phyloP scores from a whole-genome alignment of 768 basidiomycete genomes.

The Phanerochaete sordida region DNA sequence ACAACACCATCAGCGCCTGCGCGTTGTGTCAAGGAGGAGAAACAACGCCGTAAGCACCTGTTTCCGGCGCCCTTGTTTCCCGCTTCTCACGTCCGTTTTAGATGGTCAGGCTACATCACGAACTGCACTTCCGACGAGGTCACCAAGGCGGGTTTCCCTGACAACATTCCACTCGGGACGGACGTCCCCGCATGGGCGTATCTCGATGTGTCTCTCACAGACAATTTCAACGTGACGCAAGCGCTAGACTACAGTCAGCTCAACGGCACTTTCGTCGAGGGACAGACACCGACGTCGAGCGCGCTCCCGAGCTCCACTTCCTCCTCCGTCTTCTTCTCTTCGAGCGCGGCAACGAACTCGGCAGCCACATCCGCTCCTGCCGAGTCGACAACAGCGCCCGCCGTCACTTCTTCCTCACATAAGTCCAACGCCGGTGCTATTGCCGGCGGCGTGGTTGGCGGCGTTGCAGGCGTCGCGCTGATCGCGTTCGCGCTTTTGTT shows the following conservation, averaged over 20 bases:
- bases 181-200: conserved; percentile 63
- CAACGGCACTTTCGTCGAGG: neutral
- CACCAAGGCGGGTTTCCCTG: conserved; percentile 35
- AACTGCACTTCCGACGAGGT: conserved; percentile 40
- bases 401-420: neutral
- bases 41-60: conserved; percentile 29
- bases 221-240: conserved; percentile 2
- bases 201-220: conserved; percentile 43
- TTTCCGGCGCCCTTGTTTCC: neutral
- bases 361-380: neutral
- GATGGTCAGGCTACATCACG: conserved; percentile 46
- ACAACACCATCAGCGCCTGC: conserved; percentile 56
- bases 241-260: neutral
- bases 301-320: neutral
- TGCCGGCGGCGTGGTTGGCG: conserved; percentile 6
- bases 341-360: too few relatives aligned
- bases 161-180: conserved; percentile 43
- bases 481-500: neutral
- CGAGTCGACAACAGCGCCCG: neutral
- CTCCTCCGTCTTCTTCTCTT: neutral
- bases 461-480: neutral
- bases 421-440: conserved; percentile 4
- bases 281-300: neutral
- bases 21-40: conserved; percentile 48
- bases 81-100: conserved; percentile 14